A percentile compares a stretch with the other conserved stretches of the same genome.
These are phyloP conservation scores for Inga leiocalycina DNA, from an alignment of 306 rosid genomes.

Conservation along the genomic window DNA sequence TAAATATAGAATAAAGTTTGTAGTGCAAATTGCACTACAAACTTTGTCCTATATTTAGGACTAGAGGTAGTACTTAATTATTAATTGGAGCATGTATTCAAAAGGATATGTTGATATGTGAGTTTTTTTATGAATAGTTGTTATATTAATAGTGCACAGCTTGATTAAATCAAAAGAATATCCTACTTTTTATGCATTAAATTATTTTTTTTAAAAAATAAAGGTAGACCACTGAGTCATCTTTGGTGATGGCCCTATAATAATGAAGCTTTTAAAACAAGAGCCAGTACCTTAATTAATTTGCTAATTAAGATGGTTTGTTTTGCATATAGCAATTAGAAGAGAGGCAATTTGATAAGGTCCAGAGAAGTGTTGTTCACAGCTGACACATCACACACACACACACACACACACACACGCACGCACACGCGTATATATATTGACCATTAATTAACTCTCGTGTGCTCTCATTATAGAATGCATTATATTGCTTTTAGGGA, in stretches of 20 bases:
- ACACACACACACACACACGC: not conserved
- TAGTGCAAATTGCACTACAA: too few species aligned
- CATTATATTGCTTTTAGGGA: slow-evolving; percentile 31
- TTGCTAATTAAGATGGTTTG: not conserved
- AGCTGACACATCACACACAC: not conserved
- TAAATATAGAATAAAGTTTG: too few species aligned
- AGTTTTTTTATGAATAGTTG: not conserved
- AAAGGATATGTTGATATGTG: not conserved
- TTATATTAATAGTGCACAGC: not conserved
- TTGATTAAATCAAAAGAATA: not conserved
- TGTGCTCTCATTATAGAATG: not conserved
- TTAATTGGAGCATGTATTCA: too few species aligned
- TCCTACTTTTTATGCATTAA: not conserved
- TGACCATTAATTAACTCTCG: not conserved
- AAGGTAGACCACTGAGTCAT: not conserved
- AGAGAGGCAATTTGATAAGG: not conserved
- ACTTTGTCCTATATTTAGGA: too few species aligned
- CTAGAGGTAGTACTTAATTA: too few species aligned
- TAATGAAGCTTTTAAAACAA: not conserved
- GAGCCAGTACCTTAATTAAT: not conserved
- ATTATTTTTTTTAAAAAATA: not conserved
- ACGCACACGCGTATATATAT: not conserved
- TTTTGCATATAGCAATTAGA: not conserved
- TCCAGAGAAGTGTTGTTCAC: not conserved
- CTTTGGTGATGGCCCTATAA: not conserved